Evolutionary conservation across 2,329 filamentous ascomycete species (phyloP), one percentile per base, ranked within the genome.

Genomic region (Exophiala dermatitidis): DNA sequence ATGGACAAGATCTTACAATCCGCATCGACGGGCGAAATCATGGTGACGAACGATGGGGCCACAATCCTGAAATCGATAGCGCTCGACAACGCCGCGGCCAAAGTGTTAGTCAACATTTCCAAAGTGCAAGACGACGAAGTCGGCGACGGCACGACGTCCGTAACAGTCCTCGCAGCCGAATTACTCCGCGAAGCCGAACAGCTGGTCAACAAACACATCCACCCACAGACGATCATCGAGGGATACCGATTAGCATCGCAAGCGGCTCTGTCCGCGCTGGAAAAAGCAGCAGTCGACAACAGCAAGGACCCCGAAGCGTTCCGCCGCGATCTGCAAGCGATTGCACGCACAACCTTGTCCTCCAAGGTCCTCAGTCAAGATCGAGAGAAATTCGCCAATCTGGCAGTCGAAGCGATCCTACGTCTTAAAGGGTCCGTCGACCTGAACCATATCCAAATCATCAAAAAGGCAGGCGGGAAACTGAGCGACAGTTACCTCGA

Each of bases 41-140:
- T 97, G 82, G 93, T 98, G 59, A 98, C 93, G 55, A 98, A 98
- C 73, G 93, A 98, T 74, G 93, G 93, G 68, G 93, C 93, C 60
- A 98, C 93, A 28, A 98, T 98, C 64, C 82, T 98, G 61, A 98
- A 98, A 75, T 88, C 91, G 50, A 98, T 98, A 71, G 93, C 93
- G 41, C 85, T 98, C 67, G 93, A 98, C 72, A 98, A 98, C 70
- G 93, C 93, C 41, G 93, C 93, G 26, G 93, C 93, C 50, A 98
- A 98, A 76, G 93, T 98, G 3, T 80, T 98, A 41, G 93, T 98
- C 69, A 98, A 98, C 72, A 97, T 98, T 65, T 97, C 91, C 60
- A 98, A 98, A 75, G 93, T 98, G 4, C 93, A 98, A 71, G 93
- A 98, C 67, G 93, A 98, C 69, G 93, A 98, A 72, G 91, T 98